Evolutionary conservation across 257 asterid species (phyloP), one percentile per base, ranked within the genome.

Genomic region (Leptodermis oblonga): DNA sequence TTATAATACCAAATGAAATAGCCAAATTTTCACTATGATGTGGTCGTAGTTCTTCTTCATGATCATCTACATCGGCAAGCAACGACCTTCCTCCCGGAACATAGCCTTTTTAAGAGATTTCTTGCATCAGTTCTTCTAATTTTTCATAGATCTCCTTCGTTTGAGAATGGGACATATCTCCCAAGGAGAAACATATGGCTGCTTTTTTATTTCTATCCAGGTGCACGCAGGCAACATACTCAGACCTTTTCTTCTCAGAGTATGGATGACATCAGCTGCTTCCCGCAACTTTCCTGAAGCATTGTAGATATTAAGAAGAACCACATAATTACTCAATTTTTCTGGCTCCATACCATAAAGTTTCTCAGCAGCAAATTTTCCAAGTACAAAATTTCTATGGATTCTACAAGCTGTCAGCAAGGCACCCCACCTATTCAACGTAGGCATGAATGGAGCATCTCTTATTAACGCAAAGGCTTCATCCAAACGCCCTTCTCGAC

Each of bases 1-100:
- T 86, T n/a, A 86, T 79, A 45, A 90, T 81, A 77, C 97, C 98
- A 78, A 79, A 90, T n/a, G 95, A 86, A 73, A 90, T 68, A 45
- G 97, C 97, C 85, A 90, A 74, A 81, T 85, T 92, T 78, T 92
- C 98, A 68, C 96, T 83, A 68, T 92, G 97, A 79, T 81, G 83
- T 46, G 67, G 77, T 22, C 23, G 72, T 84, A 78, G 65, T 15
- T 81, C 67, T 65, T 83, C 78, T 74, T 86, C 96, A 25, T 59
- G 45, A 69, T 80, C 86, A 60, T 86, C 96, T 70, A 92, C 98
- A 79, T 92, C 98, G n/a, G 92, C 90, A 75, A 90, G 96, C 83
- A 90, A 77, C 71, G 78, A 78, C 33, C 68, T 79, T 25, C 73
- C 81, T 37, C 76, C 79, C 9, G 81, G 74, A 69, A 73, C 76